Evolutionary conservation across 352 stramenopile species (phyloP), one percentile per base, ranked within the genome.

Genomic region (Phytophthora vignae): DNA sequence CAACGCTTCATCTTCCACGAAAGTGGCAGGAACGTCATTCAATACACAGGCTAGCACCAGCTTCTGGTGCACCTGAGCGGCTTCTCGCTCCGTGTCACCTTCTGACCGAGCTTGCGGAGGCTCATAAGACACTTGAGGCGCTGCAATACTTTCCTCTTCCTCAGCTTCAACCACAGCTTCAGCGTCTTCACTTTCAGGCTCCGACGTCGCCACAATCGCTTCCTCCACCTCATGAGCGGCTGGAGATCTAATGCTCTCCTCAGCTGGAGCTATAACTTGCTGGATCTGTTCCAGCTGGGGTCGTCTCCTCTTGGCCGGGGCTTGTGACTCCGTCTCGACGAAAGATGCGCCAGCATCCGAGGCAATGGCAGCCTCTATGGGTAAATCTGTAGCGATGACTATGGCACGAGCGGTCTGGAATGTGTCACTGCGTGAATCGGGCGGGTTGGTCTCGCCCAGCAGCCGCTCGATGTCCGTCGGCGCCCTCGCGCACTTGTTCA

Each of bases 41-140:
- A 83, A 49, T 25, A 89, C 65, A 60, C 74, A 85, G 31, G 81
- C 77, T 8, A 87, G 71, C 54, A 82, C 77, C 36, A 89, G 64
- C 33, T 84, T 69, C 40, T 82, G 77, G 27, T 83, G 68, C 59
- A 82, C 71, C 5, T 31, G 48, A 36, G 60, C 55, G 12, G 59
- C 64, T 22, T 74, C 62, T 22, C 54, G 25, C 42, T 63, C 36
- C 0, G 44, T 48, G 38, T 57, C 54, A n/a, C 53, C 55, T 31
- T 25, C 44, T 10, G 25, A 31, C n/a, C 21, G 40, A 25, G 5
- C 40, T 14, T 9, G 8, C 12, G 19, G 42, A 4, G 62, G 54
- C 8, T 64, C 21, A 14, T 53, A 46, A 31, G 14, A 19, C 15
- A 46, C 38, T 50, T 21, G 54, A 27, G 31, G 21, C 3, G 21